phyloP scores from a whole-genome alignment of 257 asterid species.

The Capsicum chinense region DNA sequence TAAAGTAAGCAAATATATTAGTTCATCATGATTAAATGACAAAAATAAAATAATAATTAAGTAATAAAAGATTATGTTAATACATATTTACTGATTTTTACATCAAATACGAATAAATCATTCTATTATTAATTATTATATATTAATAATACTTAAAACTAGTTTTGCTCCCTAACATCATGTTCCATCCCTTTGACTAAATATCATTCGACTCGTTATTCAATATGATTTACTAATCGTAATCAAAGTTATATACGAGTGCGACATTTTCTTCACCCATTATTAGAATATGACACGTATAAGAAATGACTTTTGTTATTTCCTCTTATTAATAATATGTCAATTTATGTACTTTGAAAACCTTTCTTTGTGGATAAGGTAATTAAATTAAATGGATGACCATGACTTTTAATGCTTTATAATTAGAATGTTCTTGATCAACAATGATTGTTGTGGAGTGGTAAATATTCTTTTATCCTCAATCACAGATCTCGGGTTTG shows the following conservation, averaged over 20 bases:
- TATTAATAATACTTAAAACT: neutral
- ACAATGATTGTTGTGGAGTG: too few relatives aligned
- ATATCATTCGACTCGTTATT: neutral
- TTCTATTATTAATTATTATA: too few relatives aligned
- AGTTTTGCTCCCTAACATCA: neutral
- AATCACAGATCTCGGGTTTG: too few relatives aligned
- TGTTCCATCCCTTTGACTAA: constrained; percentile 4
- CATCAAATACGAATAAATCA: neutral
- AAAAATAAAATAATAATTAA: neutral
- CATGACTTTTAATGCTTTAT: neutral
- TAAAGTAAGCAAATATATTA: neutral
- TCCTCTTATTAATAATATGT: constrained; percentile 2
- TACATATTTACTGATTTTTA: neutral
- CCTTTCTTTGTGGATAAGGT: constrained; percentile 18
- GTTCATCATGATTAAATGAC: neutral
- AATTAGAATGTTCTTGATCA: neutral
- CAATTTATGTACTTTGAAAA: constrained; percentile 11
- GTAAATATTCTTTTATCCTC: too few relatives aligned
- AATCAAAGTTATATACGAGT: neutral
- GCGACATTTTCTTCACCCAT: neutral
- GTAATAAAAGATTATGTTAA: neutral
- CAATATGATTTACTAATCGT: neutral
- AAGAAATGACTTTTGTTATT: neutral
- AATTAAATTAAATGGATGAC: neutral
- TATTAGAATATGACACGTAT: neutral